Evolutionary conservation across 495 filamentous ascomycete species (phyloP), one percentile per base, ranked within the genome.

Genomic region (Hyphodiscus hymeniophilus): DNA sequence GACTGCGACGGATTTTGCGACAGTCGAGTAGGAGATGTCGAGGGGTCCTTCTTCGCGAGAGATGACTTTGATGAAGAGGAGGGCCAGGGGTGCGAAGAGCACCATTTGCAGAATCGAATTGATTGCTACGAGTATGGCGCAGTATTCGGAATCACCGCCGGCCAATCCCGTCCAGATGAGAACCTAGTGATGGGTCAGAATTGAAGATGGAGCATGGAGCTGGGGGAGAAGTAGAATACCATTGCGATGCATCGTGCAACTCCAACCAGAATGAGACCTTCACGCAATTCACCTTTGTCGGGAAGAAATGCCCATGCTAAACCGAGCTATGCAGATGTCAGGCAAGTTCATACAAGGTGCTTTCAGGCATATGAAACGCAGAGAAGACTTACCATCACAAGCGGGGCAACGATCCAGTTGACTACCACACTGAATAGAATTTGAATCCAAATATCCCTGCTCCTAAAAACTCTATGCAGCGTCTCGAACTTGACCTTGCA

Each of bases 331-430:
- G 16, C 33, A 36, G 15, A 5, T 13, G 15, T 36, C 16, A 36
- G 33, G 5, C 12, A 17, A 5, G 41, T 15, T 21, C 17, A 12
- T 12, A 7, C 20, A 39, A 38, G 23, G 3, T 26, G 20, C 21
- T 12, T 3, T 47, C 16, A 15, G 11, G 34, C n/a, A 22, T 28
- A 28, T 10, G 26, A 28, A 20, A 23, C 17, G 23, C 30, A 21
- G 23, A 6, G 15, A 18, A 13, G 34, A 58, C 69, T 58, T 59
- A 87, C 86, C 91, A 95, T 95, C 23, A 95, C 64, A 10, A 95
- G 73, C 0, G 90, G 91, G 0, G 87, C 87, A n/a, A 95, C 60
- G 43, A 95, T 74, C 90, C 90, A 95, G 55, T 96, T 95, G 31
- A 89, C 61, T 17, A 92, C 44, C 18, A 96, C 60, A 53, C 84